phyloP scores from a whole-genome alignment of 257 asterid species.

The Schizonepeta tenuifolia region DNA sequence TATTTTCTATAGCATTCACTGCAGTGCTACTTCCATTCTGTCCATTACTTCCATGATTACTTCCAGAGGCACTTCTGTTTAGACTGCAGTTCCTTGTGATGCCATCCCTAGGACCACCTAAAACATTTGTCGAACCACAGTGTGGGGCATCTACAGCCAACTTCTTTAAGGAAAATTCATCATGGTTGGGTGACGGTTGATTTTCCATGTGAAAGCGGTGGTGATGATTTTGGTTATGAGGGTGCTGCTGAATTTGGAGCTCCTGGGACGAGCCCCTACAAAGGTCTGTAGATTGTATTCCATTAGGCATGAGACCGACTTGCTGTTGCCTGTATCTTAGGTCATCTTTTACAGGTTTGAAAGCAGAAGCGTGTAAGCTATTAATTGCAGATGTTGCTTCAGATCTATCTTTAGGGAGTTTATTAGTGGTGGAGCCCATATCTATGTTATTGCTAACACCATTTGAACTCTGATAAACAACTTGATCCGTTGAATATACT shows the following conservation, averaged over 20 bases:
- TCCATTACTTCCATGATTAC: constrained; percentile 70
- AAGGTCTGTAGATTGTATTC: constrained; percentile 42
- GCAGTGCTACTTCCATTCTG: constrained; percentile 58
- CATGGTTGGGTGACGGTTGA: constrained; percentile 41
- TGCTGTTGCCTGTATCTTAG: constrained; percentile 43
- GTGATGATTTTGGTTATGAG: constrained; percentile 43
- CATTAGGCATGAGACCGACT: constrained; percentile 39
- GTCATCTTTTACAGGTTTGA: constrained; percentile 52
- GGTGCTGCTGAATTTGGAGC: constrained; percentile 45
- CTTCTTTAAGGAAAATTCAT: constrained; percentile 51
- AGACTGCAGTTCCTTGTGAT: constrained; percentile 49
- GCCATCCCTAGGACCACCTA: constrained; percentile 48
- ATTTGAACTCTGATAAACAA: constrained; percentile 56
- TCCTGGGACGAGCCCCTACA: constrained; percentile 43
- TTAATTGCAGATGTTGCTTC: constrained; percentile 57
- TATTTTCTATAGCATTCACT: constrained; percentile 45
- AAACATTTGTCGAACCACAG: constrained; percentile 52
- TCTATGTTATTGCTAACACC: constrained; percentile 59
- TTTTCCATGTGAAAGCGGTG: constrained; percentile 47
- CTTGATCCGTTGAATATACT: constrained; percentile 46
- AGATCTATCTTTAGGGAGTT: constrained; percentile 49
- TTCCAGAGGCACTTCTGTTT: constrained; percentile 70
- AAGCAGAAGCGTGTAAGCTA: constrained; percentile 54
- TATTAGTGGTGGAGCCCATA: constrained; percentile 68
- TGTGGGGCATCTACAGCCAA: constrained; percentile 50